A percentile compares a stretch with the other conserved stretches of the same genome.
Evolutionary conservation across 768 basidiomycete species (phyloP).

Genomic region (Suillus brevipes): DNA sequence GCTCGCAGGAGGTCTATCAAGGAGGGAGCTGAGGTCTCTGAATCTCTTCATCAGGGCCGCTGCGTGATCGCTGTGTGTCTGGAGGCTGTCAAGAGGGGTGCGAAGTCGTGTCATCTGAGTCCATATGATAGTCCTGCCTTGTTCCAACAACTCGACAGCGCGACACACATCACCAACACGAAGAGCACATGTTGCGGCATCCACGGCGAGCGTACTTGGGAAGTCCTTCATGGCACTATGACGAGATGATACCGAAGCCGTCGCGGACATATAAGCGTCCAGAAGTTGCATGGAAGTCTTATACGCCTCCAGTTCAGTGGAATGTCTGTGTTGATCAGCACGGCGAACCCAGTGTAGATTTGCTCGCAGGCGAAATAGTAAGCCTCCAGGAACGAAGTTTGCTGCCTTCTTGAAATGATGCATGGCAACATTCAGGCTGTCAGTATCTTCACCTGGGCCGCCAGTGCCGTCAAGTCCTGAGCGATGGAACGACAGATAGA

Average conservation of each 20-base stretch:
- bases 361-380: neutral
- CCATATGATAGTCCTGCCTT: neutral
- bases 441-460: neutral
- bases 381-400: neutral
- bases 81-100: neutral
- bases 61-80: neutral
- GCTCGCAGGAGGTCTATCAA: neutral
- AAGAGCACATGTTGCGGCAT: neutral
- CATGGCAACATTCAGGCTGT: neutral
- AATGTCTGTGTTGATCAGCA: neutral
- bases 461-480: neutral
- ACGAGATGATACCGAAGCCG: neutral
- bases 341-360: neutral
- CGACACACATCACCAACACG: neutral
- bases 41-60: neutral
- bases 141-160: neutral
- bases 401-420: neutral
- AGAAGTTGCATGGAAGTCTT: neutral
- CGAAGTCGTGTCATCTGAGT: neutral
- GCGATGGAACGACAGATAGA: neutral
- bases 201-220: neutral
- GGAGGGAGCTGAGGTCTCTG: neutral
- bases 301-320: neutral
- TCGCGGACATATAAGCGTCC: neutral
- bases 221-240: neutral